Evolutionary conservation across 257 asterid genomes (phyloP), one percentile per base, ranked within the genome.

Genomic region (Jacaranda copaia): DNA sequence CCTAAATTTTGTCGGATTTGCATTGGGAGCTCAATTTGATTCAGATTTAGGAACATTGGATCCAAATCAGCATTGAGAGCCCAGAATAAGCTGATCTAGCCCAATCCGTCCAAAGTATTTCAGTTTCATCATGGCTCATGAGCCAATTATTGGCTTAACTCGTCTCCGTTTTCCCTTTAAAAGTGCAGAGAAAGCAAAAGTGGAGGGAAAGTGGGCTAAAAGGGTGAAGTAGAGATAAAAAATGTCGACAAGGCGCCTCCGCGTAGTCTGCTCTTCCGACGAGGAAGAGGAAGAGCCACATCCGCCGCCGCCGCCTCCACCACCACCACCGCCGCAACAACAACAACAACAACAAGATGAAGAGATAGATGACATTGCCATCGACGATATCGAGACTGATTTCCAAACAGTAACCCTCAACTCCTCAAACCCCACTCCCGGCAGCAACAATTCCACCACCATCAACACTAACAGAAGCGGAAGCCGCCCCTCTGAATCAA

Each of bases 401-500:
- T 85, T 94, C 81, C 88, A 88, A 83, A 84, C 91, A 11, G 96
- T 94, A 19, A 88, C 88, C 63, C 85, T 94, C 72, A 84, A 86
- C 73, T 92, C 97, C 62, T 64, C 84, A 25, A 83, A 83, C 78
- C 84, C 81, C 73, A 75, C 88, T 8, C 85, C 86, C 55, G 72
- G 48, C 70, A 85, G 72, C 70, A 70, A 61, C 83, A 72, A 53
- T 45, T 82, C 83, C 61, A 19, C 82, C 70, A 68, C 81, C 39
- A 49, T 72, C 40, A 45, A 13, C 69, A 51, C 20, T 19, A 10
- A 35, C 45, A 70, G 77, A 58, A 39, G 18, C 1, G 76, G 55
- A 7, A 32, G 15, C 68, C 74, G 59, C 63, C 49, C 58, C 56
- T 15, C 75, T 5, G 89, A 85, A 18, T 82, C 90, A 5, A 86